phyloP scores from a whole-genome alignment of 2,329 filamentous ascomycete genomes.

The Cladosporium sphaerospermum region DNA sequence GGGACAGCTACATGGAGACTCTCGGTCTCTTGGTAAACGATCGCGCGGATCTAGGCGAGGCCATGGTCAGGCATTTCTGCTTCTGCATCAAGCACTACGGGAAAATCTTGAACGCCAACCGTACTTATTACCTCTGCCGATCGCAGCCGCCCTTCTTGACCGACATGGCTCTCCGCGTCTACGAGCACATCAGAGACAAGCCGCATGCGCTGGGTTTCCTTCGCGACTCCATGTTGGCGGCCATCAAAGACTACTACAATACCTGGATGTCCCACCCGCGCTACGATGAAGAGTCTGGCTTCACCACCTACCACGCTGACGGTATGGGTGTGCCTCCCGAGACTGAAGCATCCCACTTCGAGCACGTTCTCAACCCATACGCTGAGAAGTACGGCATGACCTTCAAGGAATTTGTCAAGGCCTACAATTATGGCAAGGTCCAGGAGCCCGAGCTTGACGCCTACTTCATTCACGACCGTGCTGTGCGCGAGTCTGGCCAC shows the following conservation, averaged over 20 bases:
- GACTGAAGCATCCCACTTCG: conserved; percentile 81
- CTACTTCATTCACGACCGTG: conserved; percentile 93
- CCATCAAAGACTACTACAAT: conserved; percentile 92
- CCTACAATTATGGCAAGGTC: conserved; percentile 75
- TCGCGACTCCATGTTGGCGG: conserved; percentile 70
- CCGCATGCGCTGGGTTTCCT: conserved; percentile 76
- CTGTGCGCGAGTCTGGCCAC: conserved; percentile 92
- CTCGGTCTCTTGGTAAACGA: conserved; percentile 82
- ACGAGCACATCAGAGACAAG: conserved; percentile 86
- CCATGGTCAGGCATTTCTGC: conserved; percentile 93
- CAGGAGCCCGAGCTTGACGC: conserved; percentile 83
- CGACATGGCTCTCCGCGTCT: conserved; percentile 91
- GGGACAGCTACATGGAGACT: conserved; percentile 99
- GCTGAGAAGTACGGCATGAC: conserved; percentile 75
- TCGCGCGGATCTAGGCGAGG: conserved; percentile 78
- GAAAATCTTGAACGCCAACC: conserved; percentile 95
- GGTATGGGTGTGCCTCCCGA: conserved; percentile 84
- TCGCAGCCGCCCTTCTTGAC: conserved; percentile 96
- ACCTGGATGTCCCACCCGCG: conserved; percentile 74
- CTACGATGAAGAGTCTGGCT: conserved; percentile 67
- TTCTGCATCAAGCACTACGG: conserved; percentile 98
- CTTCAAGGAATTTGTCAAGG: conserved; percentile 77
- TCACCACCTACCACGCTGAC: conserved; percentile 79
- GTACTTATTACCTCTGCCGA: conserved; percentile 88
- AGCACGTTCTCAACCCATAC: conserved; percentile 74